phyloP scores from a whole-genome alignment of 768 basidiomycete genomes.

The Pisolithus marmoratus region DNA sequence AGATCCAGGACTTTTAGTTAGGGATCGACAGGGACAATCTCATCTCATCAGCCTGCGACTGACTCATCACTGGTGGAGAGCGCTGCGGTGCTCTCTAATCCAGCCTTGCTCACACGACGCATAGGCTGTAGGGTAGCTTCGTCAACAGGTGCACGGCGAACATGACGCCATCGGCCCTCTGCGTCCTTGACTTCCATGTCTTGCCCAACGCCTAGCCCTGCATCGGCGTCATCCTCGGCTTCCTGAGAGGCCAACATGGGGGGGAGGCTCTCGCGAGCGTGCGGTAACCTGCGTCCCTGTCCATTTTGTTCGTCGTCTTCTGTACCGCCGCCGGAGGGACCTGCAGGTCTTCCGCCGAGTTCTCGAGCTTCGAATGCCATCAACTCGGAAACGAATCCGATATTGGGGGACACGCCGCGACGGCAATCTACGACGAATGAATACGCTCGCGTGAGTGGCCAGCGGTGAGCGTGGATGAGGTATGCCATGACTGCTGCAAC shows the following conservation, averaged over 20 bases:
- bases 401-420: constrained; percentile 94
- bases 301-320: constrained; percentile 37
- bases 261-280: constrained; percentile 65
- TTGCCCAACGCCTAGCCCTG: constrained; percentile 47
- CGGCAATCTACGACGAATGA: constrained; percentile 87
- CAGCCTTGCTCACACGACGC: constrained; percentile 89
- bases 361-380: constrained; percentile 95
- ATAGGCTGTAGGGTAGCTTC: constrained; percentile 85
- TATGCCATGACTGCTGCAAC: constrained; percentile 97
- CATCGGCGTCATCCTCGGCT: constrained; percentile 19
- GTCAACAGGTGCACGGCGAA: constrained; percentile 81
- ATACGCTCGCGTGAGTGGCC: constrained; percentile 91
- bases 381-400: constrained; percentile 94
- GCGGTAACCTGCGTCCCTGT: constrained; percentile 50
- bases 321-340: constrained; percentile 9
- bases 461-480: constrained; percentile 95
- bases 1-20: too few relatives aligned
- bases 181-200: constrained; percentile 88
- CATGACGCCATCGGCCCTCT: constrained; percentile 81
- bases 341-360: constrained; percentile 51
- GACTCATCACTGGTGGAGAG: neutral
- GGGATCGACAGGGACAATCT: neutral
- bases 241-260: constrained; percentile 24
- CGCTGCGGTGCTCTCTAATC: constrained; percentile 64
- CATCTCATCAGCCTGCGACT: neutral